These are phyloP conservation scores for Puccinia triticina DNA, from an alignment of 1,284 basidiomycete genomes.

Conservation along the genomic window DNA sequence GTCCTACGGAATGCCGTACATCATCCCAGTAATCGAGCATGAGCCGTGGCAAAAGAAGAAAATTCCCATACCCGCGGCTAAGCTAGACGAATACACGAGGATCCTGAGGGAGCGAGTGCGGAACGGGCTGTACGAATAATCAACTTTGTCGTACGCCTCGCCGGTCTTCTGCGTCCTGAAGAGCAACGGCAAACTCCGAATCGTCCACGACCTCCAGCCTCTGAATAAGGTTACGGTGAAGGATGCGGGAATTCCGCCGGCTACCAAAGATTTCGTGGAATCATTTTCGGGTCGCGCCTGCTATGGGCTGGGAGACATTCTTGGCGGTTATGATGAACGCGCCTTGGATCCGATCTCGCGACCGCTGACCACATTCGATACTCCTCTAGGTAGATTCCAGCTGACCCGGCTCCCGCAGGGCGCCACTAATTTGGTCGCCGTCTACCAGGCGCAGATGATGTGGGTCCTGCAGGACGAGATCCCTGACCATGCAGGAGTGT, in stretches of 20 bases:
- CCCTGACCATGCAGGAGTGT: background rate
- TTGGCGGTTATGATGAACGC: conserved; percentile 1
- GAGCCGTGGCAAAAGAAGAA: no score
- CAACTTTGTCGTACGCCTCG: background rate
- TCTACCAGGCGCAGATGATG: background rate
- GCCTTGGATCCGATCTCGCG: background rate
- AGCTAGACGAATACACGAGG: no score
- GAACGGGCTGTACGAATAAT: conserved; percentile 1
- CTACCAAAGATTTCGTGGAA: no score
- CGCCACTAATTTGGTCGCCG: background rate
- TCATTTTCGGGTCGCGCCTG: no score
- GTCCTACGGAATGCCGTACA: no score
- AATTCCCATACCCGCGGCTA: no score
- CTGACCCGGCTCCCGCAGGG: background rate
- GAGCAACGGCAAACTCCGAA: background rate
- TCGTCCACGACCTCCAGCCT: no score
- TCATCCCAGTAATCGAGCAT: no score
- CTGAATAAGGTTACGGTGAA: no score
- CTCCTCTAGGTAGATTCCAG: background rate
- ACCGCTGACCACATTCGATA: conserved; percentile 1
- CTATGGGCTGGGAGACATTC: no score
- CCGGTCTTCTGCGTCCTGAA: background rate
- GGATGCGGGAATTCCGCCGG: no score
- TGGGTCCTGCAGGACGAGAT: background rate
- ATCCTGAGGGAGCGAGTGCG: no score